Percentiles rank a stretch among this genome's conserved stretches.
Evolutionary conservation across 805 yeast genomes (phyloP).

Genomic region (Saccharomycopsis vini): DNA sequence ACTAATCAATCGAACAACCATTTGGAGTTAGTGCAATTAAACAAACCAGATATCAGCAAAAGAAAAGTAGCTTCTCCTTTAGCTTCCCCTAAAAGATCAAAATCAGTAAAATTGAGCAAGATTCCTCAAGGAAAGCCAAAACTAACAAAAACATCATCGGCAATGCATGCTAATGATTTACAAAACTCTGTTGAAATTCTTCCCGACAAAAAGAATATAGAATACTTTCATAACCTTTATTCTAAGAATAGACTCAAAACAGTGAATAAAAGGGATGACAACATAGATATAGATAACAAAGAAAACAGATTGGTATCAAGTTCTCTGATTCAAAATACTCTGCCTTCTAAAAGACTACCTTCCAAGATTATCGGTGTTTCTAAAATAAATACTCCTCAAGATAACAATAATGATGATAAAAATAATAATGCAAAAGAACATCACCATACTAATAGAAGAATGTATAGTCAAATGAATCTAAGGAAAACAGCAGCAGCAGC

Average conservation of each 20-base stretch:
- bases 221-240: not conserved
- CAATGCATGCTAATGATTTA: not conserved
- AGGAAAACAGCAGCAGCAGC: constrained; percentile 8
- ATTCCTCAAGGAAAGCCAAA: not conserved
- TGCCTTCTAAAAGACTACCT: not conserved
- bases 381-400: not conserved
- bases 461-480: constrained; percentile 2
- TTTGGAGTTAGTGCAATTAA: not conserved
- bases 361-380: not conserved
- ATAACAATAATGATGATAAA: constrained; percentile 1
- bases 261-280: not conserved
- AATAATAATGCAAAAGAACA: not conserved
- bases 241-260: constrained; percentile 6
- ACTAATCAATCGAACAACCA: constrained; percentile 7
- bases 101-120: constrained; percentile 2
- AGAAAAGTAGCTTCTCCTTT: constrained; percentile 8
- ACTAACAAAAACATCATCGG: not conserved
- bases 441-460: constrained; percentile 10
- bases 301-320: no score
- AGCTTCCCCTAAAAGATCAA: constrained; percentile 8
- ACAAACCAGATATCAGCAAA: not conserved
- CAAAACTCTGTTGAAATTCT: not conserved
- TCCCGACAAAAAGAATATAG: not conserved
- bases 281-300: not conserved
- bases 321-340: no score